Conservation (phyloP, 2,329 filamentous ascomycete genomes). For the Chaetomiaceae sp. region DNA sequence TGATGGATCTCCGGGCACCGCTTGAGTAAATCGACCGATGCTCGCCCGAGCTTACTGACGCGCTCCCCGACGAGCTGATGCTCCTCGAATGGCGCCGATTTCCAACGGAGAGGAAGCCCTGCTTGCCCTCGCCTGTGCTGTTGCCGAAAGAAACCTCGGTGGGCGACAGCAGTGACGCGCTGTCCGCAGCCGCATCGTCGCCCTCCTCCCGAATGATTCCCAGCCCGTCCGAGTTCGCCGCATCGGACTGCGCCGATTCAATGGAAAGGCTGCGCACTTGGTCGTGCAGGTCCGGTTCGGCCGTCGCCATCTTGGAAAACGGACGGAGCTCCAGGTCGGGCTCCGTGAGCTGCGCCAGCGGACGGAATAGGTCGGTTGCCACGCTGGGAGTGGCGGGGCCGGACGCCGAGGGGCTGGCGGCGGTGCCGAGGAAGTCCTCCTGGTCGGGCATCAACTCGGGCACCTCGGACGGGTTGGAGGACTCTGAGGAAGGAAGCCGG, state of each 20-base stretch:
- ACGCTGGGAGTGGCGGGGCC: slow-evolving; percentile 10
- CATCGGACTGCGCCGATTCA: slow-evolving; percentile 2
- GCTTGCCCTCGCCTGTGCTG: slow-evolving; percentile 1
- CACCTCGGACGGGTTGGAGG: slow-evolving; percentile 16
- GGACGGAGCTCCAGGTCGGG: slow-evolving; percentile 12
- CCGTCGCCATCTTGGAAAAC: slow-evolving; percentile 1
- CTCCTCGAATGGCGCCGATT: slow-evolving; percentile 3
- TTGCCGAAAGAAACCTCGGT: slow-evolving; percentile 11
- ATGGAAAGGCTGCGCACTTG: slow-evolving; percentile 8
- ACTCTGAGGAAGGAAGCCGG: slow-evolving; percentile 12
- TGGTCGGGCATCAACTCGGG: slow-evolving; percentile 20
- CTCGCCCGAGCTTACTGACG: slow-evolving; percentile 11
- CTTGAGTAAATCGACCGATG: slow-evolving; percentile 8
- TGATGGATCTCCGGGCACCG: slow-evolving; percentile 4
- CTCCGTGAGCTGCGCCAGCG: slow-evolving; percentile 6
- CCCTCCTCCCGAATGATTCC: slow-evolving; percentile 16
- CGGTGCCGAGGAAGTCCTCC: slow-evolving; percentile 5
- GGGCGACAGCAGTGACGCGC: slow-evolving; percentile 14
- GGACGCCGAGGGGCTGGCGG: slow-evolving; percentile 3
- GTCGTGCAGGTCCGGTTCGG: slow-evolving; percentile 1
- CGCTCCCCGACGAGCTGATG: slow-evolving; percentile 16
- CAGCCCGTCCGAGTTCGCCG: slow-evolving; percentile 8
- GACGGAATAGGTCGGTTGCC: slow-evolving; percentile 14
- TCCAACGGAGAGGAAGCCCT: not conserved
- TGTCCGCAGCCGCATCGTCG: slow-evolving; percentile 12